A percentile compares a stretch with the other conserved stretches of the same genome.
These are phyloP conservation scores for Tricholoma sp. DNA, from an alignment of 768 basidiomycete species.

Conservation along the genomic window DNA sequence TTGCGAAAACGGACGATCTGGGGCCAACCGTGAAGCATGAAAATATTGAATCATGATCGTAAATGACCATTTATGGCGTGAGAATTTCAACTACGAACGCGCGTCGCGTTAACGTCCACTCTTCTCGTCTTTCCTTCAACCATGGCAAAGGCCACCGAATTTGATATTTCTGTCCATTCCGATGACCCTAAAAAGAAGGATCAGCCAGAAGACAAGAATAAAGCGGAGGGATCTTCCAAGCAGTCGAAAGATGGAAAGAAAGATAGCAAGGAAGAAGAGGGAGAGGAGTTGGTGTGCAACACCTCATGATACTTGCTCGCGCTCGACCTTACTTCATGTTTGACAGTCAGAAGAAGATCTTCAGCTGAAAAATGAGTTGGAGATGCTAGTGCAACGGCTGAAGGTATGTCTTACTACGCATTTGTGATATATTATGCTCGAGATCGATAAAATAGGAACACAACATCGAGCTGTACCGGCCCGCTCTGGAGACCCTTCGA, in stretches of 20 bases:
- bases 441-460: slow-evolving; percentile 59
- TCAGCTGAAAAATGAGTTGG: slow-evolving; percentile 88
- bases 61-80: slow-evolving; percentile 19
- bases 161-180: slow-evolving; percentile 58
- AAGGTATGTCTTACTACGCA: slow-evolving; percentile 50
- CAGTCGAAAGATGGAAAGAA: slow-evolving; percentile 45
- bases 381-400: slow-evolving; percentile 93
- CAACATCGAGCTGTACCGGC: slow-evolving; percentile 76
- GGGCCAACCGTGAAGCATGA: no score
- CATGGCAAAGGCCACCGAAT: slow-evolving; percentile 59
- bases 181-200: slow-evolving; percentile 75
- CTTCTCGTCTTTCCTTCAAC: slow-evolving; percentile 2
- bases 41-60: background rate
- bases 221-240: slow-evolving; percentile 54
- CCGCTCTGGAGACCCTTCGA: slow-evolving; percentile 90
- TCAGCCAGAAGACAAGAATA: slow-evolving; percentile 41
- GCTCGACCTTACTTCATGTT: slow-evolving; percentile 2
- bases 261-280: slow-evolving; percentile 52
- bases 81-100: slow-evolving; percentile 35
- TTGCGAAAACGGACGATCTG: no score
- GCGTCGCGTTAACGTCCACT: slow-evolving; percentile 41
- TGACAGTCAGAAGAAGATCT: slow-evolving; percentile 89
- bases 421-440: slow-evolving; percentile 11
- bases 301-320: background rate
- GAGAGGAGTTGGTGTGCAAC: slow-evolving; percentile 75